These are phyloP conservation scores for Bruguiera gymnorhiza DNA, from an alignment of 345 rosid genomes.

Conservation along the genomic window DNA sequence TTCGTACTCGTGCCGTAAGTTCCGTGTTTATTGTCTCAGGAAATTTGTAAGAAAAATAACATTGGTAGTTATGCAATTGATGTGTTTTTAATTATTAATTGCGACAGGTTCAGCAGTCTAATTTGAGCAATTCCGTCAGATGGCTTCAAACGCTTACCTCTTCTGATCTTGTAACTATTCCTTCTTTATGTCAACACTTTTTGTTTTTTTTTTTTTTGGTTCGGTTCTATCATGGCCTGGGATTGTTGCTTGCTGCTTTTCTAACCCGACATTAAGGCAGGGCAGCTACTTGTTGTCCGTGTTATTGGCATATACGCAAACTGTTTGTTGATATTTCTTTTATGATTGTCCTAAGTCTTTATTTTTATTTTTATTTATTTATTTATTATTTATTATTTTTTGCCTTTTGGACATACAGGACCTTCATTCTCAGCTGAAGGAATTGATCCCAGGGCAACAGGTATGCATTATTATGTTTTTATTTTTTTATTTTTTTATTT, in stretches of 20 bases:
- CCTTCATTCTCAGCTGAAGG: constrained; percentile 84
- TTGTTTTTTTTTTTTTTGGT: too few relatives aligned
- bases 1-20: background rate
- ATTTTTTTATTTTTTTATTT: background rate
- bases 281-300: too few relatives aligned
- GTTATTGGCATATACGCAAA: background rate
- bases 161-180: constrained; percentile 53
- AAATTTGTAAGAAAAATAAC: background rate
- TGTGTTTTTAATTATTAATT: constrained; percentile 10
- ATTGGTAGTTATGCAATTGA: too few relatives aligned
- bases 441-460: constrained; percentile 95
- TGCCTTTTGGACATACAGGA: constrained; percentile 48
- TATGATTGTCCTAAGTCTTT: background rate
- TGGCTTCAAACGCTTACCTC: constrained; percentile 87
- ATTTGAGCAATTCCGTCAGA: constrained; percentile 61
- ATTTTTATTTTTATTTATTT: too few relatives aligned
- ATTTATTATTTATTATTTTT: constrained; percentile 7
- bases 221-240: too few relatives aligned
- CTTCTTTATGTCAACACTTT: background rate
- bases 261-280: too few relatives aligned
- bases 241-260: too few relatives aligned
- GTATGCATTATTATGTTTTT: constrained; percentile 27
- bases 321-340: background rate
- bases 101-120: constrained; percentile 56
- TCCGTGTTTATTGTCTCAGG: background rate